Evolutionary conservation across 2,329 filamentous ascomycete genomes (phyloP).

Genomic region (Scortechinia acanthostroma): DNA sequence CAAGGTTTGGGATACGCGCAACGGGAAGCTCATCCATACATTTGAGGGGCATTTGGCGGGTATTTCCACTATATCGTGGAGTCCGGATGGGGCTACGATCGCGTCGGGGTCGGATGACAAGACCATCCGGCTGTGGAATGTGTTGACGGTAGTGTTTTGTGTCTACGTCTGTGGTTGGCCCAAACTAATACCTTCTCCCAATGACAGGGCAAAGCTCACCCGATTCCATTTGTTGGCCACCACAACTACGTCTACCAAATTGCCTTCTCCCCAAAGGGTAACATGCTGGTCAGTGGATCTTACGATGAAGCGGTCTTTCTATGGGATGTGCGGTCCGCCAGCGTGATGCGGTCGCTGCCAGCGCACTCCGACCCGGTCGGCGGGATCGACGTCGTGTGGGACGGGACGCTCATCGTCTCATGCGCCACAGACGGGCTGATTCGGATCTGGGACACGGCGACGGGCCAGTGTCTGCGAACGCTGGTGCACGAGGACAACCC

Average conservation of each 20-base stretch:
- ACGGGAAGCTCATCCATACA: conserved; percentile 76
- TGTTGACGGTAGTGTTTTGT: conserved; percentile 49
- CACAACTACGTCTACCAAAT: conserved; percentile 94
- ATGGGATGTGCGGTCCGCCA: conserved; percentile 86
- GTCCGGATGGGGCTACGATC: conserved; percentile 77
- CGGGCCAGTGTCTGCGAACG: conserved; percentile 88
- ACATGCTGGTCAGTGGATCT: conserved; percentile 88
- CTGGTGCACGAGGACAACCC: conserved; percentile 95
- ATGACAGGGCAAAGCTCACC: conserved; percentile 17
- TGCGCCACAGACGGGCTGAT: conserved; percentile 88
- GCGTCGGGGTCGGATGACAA: conserved; percentile 95
- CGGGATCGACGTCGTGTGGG: conserved; percentile 84
- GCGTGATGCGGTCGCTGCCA: conserved; percentile 81
- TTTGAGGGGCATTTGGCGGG: conserved; percentile 90
- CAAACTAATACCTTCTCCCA: conserved; percentile 4
- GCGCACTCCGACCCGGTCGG: conserved; percentile 92
- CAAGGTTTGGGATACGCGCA: conserved; percentile 80
- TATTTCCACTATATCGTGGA: conserved; percentile 89
- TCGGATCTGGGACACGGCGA: conserved; percentile 91
- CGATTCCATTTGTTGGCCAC: conserved; percentile 68
- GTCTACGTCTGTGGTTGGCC: conserved; percentile 11
- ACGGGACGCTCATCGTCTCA: conserved; percentile 85
- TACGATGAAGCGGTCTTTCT: conserved; percentile 96
- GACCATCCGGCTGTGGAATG: conserved; percentile 85
- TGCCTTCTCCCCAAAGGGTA: conserved; percentile 94